These are phyloP conservation scores for Megacollybia marginata DNA, from an alignment of 768 basidiomycete species.

Conservation along the genomic window DNA sequence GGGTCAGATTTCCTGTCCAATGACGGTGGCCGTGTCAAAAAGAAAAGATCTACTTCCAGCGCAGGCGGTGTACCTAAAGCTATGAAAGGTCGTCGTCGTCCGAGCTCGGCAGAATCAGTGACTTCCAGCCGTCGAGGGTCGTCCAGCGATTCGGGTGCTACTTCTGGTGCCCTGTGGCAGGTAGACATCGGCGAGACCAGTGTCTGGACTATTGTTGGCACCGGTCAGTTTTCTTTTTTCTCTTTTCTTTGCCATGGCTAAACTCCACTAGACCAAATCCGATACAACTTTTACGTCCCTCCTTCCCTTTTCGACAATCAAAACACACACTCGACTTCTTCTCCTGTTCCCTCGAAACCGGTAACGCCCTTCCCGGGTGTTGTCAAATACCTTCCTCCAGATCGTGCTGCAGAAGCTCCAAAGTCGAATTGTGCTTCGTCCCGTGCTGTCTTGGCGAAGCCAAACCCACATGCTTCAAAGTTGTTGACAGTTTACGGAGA, in stretches of 20 bases:
- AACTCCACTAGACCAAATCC: constrained; percentile 62
- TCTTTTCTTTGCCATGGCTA: constrained; percentile 2
- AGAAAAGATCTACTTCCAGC: constrained; percentile 74
- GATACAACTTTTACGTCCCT: constrained; percentile 91
- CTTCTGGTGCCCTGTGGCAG: constrained; percentile 79
- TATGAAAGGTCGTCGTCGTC: constrained; percentile 51
- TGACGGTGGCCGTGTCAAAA: constrained; percentile 81
- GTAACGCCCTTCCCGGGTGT: constrained; percentile 83
- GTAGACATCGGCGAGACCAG: constrained; percentile 91
- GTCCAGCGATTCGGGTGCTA: constrained; percentile 57
- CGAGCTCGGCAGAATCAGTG: constrained; percentile 73
- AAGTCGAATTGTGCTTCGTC: constrained; percentile 63
- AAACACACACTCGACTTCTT: constrained; percentile 62
- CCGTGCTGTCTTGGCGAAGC: constrained; percentile 65
- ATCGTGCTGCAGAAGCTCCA: constrained; percentile 77
- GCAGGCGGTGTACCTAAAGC: constrained; percentile 51
- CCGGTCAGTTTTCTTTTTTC: constrained; percentile 43
- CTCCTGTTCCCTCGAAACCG: constrained; percentile 74
- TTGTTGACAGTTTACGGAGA: constrained; percentile 86
- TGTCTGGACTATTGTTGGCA: constrained; percentile 92
- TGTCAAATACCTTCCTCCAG: constrained; percentile 86
- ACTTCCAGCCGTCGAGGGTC: constrained; percentile 63
- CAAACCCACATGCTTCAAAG: constrained; percentile 70
- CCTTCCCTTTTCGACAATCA: constrained; percentile 78
- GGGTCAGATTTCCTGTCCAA: constrained; percentile 65